A percentile compares a stretch with the other conserved stretches of the same genome.
These are phyloP conservation scores for Hyaloscypha hepaticicola DNA, from an alignment of 495 filamentous ascomycete genomes.

Conservation along the genomic window DNA sequence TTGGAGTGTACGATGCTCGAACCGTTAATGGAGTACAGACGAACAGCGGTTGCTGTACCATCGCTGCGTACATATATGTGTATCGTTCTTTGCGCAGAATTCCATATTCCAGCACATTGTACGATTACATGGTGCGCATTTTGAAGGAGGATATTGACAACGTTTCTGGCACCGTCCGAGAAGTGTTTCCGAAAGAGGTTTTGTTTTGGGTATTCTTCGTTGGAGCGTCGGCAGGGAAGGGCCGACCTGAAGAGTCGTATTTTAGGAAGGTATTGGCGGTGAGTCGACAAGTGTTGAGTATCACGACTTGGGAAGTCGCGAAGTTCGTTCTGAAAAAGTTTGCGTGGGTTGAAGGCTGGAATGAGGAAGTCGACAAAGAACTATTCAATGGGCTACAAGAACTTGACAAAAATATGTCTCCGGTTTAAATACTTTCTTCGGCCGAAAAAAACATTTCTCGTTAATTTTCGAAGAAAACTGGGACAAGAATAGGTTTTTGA, in stretches of 20 bases:
- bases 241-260: neutral
- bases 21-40: neutral
- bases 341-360: slow-evolving; percentile 1
- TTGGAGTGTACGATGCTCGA: neutral
- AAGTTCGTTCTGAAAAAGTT: slow-evolving; percentile 3
- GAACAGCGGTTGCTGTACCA: neutral
- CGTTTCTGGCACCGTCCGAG: neutral
- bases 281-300: neutral
- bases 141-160: slow-evolving; percentile 3
- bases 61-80: slow-evolving; percentile 2
- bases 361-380: neutral
- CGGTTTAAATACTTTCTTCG: too few species aligned
- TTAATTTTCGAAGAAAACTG: too few species aligned
- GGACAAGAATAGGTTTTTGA: too few species aligned
- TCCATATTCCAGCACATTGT: neutral
- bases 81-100: slow-evolving; percentile 6
- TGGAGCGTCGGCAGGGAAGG: neutral
- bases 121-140: neutral
- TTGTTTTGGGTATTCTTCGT: slow-evolving; percentile 13
- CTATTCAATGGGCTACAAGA: neutral
- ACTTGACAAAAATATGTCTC: neutral
- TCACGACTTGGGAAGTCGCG: neutral
- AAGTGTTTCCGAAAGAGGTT: neutral
- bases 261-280: neutral
- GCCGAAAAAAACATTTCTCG: too few species aligned